Conservation (phyloP, 192 early-diverging fungal species). For the Diversispora epigaea region DNA sequence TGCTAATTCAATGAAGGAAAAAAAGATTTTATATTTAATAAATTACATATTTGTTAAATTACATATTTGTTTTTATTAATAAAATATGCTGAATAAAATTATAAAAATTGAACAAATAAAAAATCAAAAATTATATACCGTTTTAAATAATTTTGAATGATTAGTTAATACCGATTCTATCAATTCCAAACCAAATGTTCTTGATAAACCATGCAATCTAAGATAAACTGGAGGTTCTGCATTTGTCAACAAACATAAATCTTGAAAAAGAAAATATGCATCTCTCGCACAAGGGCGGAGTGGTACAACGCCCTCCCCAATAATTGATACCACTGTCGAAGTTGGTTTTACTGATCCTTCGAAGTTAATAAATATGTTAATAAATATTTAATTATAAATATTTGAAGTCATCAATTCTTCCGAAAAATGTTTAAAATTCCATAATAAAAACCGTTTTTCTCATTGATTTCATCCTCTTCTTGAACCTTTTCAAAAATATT, state of each 20-base stretch:
- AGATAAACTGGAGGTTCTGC: slow-evolving; percentile 68
- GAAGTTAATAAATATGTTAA: neutral
- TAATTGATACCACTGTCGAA: slow-evolving; percentile 29
- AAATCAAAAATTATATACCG: slow-evolving; percentile 48
- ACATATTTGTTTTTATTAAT: too few species aligned
- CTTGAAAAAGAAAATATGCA: slow-evolving; percentile 88
- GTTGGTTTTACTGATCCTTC: slow-evolving; percentile 21
- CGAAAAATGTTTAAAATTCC: neutral
- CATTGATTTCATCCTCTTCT: slow-evolving; percentile 53
- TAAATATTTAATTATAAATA: neutral
- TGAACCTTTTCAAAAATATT: slow-evolving; percentile 82
- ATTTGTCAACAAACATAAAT: slow-evolving; percentile 78
- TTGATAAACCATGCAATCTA: slow-evolving; percentile 51
- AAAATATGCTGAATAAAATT: too few species aligned
- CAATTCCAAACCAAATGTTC: slow-evolving; percentile 85
- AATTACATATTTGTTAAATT: too few species aligned
- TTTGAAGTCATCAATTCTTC: neutral
- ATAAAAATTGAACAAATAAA: neutral
- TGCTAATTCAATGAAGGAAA: slow-evolving; percentile 48
- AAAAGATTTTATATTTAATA: neutral
- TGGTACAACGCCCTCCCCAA: slow-evolving; percentile 29
- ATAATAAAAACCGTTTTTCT: slow-evolving; percentile 35
- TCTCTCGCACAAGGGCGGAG: slow-evolving; percentile 69
- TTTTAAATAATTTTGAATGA: slow-evolving; percentile 72
- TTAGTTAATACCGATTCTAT: slow-evolving; percentile 86